Evolutionary conservation across 345 rosid species (phyloP).

Genomic region (Theobroma cacao): DNA sequence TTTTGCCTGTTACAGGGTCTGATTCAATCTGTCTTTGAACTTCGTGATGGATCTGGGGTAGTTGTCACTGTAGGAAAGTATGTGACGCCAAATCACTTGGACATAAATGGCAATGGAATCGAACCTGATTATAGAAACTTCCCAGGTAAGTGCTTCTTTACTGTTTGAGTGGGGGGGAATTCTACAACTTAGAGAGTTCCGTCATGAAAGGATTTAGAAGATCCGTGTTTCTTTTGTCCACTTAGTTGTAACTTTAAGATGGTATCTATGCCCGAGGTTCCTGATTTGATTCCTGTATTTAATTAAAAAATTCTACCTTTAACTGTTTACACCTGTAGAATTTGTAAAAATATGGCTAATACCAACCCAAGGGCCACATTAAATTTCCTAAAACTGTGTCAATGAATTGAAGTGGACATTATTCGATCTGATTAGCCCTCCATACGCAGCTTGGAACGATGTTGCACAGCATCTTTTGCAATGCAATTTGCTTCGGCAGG

Average conservation of each 20-base stretch:
- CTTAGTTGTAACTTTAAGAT: neutral
- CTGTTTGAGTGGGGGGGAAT: neutral
- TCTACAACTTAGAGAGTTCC: neutral
- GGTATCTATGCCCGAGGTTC: neutral
- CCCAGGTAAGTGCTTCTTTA: slow-evolving; percentile 52
- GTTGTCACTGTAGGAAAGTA: slow-evolving; percentile 84
- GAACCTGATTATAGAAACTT: slow-evolving; percentile 67
- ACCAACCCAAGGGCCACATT: neutral
- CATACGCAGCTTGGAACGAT: slow-evolving; percentile 70
- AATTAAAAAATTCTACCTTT: neutral
- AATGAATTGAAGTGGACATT: neutral
- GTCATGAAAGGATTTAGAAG: neutral
- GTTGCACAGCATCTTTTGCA: slow-evolving; percentile 50
- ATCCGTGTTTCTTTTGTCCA: neutral
- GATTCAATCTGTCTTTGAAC: slow-evolving; percentile 91
- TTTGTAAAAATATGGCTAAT: too few relatives aligned
- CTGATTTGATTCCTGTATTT: slow-evolving; percentile 3
- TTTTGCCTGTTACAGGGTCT: slow-evolving; percentile 55
- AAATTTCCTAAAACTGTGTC: neutral
- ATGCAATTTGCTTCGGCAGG: slow-evolving; percentile 52
- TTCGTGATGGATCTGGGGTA: slow-evolving; percentile 88
- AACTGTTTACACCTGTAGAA: neutral
- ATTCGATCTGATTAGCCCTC: slow-evolving; percentile 4
- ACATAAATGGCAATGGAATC: slow-evolving; percentile 91
- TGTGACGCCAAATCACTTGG: slow-evolving; percentile 84